Conservation (phyloP, 441 rosid genomes). For the Pelargonium myrrhifolium region DNA sequence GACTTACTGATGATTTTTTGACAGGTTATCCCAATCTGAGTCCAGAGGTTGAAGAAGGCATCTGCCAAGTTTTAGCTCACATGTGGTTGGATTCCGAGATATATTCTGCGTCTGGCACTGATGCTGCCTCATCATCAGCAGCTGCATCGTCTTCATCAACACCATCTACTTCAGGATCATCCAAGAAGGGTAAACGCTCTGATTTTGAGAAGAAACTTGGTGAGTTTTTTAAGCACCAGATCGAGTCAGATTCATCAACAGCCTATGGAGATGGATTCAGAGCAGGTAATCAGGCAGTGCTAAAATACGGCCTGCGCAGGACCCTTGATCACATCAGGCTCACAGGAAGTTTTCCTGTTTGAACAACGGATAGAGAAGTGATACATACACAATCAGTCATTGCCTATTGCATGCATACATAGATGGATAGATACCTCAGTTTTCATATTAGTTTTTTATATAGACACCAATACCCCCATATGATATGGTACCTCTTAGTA, state of each 20-base stretch:
- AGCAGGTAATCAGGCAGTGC: conserved; percentile 61
- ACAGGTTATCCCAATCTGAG: conserved; percentile 72
- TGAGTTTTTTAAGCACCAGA: conserved; percentile 81
- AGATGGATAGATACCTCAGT: background rate
- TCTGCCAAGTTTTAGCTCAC: conserved; percentile 90
- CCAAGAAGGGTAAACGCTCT: conserved; percentile 57
- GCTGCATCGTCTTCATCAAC: no score
- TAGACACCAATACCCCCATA: background rate
- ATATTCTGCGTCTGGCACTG: conserved; percentile 35
- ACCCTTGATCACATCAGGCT: conserved; percentile 78
- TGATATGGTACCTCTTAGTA: background rate
- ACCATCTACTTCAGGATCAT: conserved; percentile 41
- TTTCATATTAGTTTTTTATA: background rate
- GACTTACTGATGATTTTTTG: background rate
- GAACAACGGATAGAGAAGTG: conserved; percentile 18
- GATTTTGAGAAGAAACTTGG: conserved; percentile 85
- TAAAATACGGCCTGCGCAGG: conserved; percentile 54
- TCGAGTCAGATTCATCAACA: conserved; percentile 65
- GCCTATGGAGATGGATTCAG: conserved; percentile 94
- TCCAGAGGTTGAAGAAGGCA: conserved; percentile 97
- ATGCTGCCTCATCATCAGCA: conserved; percentile 31
- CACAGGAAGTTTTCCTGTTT: conserved; percentile 75
- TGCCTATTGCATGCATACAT: background rate
- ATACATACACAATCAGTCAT: background rate
- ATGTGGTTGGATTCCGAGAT: conserved; percentile 94